Percentiles rank a stretch among this genome's conserved stretches.
Conservation (phyloP, 345 rosid species). For the Gossypium anomalum region DNA sequence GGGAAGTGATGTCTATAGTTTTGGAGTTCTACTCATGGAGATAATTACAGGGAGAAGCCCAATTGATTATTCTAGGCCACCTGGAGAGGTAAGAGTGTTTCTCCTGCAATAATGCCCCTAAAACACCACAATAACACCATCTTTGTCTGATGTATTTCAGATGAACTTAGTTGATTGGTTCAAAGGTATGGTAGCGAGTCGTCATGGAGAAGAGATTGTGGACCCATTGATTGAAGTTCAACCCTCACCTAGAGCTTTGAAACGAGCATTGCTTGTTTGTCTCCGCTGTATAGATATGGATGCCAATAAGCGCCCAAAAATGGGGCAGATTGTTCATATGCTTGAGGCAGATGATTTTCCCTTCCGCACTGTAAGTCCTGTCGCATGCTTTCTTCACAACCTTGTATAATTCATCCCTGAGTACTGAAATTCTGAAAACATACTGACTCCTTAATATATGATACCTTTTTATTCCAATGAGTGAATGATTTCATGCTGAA, state of each 20-base stretch:
- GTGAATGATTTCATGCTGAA: too few relatives aligned
- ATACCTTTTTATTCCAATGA: background rate
- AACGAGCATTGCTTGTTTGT: constrained; percentile 73
- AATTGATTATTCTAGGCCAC: constrained; percentile 72
- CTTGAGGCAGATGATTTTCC: constrained; percentile 89
- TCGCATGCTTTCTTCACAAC: background rate
- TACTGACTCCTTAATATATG: too few relatives aligned
- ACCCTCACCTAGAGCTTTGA: constrained; percentile 67
- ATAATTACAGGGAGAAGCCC: constrained; percentile 88
- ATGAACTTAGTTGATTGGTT: constrained; percentile 96
- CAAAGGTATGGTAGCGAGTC: constrained; percentile 88
- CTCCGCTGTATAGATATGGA: constrained; percentile 92
- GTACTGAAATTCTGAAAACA: too few relatives aligned
- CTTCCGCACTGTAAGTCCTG: constrained; percentile 70
- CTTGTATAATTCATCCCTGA: too few relatives aligned
- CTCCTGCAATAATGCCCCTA: background rate
- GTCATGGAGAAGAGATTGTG: constrained; percentile 70
- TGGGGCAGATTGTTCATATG: constrained; percentile 97
- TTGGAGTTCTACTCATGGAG: constrained; percentile 92
- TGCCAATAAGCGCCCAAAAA: constrained; percentile 75
- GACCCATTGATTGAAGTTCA: constrained; percentile 66
- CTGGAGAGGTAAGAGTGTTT: constrained; percentile 64
- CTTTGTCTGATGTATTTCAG: constrained; percentile 30
- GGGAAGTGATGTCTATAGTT: constrained; percentile 90
- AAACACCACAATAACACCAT: background rate